Evolutionary conservation across 2,329 filamentous ascomycete genomes (phyloP), one percentile per base, ranked within the genome.

Genomic region (Cladorrhinum sp.): DNA sequence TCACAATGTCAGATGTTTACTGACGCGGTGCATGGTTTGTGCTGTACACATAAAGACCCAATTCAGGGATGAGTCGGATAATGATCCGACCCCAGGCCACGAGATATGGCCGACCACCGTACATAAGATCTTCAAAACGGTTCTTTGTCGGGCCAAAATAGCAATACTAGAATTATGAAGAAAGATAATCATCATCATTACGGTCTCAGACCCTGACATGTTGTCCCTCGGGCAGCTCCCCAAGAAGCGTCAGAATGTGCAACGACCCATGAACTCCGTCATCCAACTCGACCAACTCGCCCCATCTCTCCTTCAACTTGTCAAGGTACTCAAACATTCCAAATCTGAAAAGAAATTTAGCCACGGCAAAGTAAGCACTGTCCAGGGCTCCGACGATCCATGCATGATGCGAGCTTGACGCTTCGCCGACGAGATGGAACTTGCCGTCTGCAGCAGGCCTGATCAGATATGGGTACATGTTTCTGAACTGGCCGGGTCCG

Each of bases 351-450:
- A 53, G 12, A 33, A 53, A 53, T 23, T 53, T 53, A 4, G 24
- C 16, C 50, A 53, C 50, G 24, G 50, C 50, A 18, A n/a, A 28
- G 23, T 70, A 70, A 2, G 70, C 73, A 21, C 73, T 75, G 33
- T 77, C 73, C 0, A 78, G 61, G 0, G 74, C 68, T 0, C 76
- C 75, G 0, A 71, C 69, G 8, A 78, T 72, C 76, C 76, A 79
- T 0, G 73, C 76, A 26, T 78, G 77, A 20, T 78, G 71, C 0
- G 68, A 65, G 9, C 71, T 74, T 0, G 71, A 55, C 0, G 75
- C 75, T 60, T 78, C 76, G 9, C 76, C 76, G 4, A 70, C 68
- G 8, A 78, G 68, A 18, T 72, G 63, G 1, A 77, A 66, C 4
- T 70, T 69, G 0, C 71, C 66, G 1, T 70, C 62, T 0, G 70